Evolutionary conservation across 257 asterid genomes (phyloP), one percentile per base, ranked within the genome.

Genomic region (Handroanthus guayacan): DNA sequence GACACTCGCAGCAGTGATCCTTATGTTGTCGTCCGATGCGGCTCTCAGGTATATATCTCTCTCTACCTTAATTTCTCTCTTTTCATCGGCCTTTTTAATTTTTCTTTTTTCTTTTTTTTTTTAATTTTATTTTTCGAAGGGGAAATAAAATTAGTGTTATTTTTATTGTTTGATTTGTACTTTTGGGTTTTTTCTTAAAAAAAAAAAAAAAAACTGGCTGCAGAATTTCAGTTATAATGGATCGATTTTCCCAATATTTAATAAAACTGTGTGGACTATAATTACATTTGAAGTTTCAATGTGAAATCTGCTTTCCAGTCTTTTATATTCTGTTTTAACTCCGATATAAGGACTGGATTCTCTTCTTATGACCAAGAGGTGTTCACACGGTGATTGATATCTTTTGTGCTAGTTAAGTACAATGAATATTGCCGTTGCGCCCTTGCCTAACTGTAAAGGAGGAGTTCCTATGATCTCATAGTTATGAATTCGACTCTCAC

Each of bases 1-100:
- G 97, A 92, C 68, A 39, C 84, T n/a, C 39, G 77, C 50, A 79
- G 81, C 76, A 92, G 96, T 65, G 97, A 90, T 78, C 96, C 97
- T 67, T 92, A 89, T 34, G 92, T 87, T 52, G 85, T 86, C 6
- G 36, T 92, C 78, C 43, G 80, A 34, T 87, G 84, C 79, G 89
- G 79, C 62, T 73, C 86, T n/a, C 90, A 86, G 91, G 97, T 85
- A 17, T 50, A 18, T 52, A 36, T 69, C 20, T 69, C 36, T 2
- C 6, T 64, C 1, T 25, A 25, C 31, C 31, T 25, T 25, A 25
- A 25, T 48, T 17, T 8, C 5, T 74, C 25, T 41, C 6, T 4
- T 14, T 60, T 18, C 36, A 17, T 20, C 39, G 5, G 5, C 9
- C 60, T 58, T 11, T 13, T 66, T 0, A 10, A 16, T 34, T 6